A percentile compares a stretch with the other conserved stretches of the same genome.
phyloP scores from a whole-genome alignment of 805 yeast genomes.

The Starmerella sirachaensis region DNA sequence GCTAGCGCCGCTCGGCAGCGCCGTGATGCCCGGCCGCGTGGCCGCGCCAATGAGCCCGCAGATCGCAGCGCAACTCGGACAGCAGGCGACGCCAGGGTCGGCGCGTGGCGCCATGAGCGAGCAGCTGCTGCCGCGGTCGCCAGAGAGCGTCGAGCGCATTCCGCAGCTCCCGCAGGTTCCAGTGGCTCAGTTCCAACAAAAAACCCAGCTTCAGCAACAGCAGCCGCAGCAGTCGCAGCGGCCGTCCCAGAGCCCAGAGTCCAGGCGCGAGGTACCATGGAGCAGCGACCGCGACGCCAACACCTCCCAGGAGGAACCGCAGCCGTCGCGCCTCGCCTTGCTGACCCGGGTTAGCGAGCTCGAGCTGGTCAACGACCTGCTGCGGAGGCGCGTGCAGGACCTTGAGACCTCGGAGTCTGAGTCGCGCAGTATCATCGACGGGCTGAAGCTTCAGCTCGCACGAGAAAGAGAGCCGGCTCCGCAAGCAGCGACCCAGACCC shows the following conservation, averaged over 20 bases:
- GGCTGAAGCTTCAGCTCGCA: conserved; percentile 8
- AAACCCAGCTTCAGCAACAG: conserved; percentile 1
- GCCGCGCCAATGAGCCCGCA: conserved; percentile 16
- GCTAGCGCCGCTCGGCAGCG: conserved; percentile 10
- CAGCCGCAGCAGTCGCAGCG: conserved; percentile 3
- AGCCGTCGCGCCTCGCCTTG: conserved; percentile 29
- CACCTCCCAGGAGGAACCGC: background rate
- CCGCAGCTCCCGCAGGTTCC: conserved; percentile 22
- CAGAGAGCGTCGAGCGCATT: conserved; percentile 22
- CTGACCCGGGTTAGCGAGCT: conserved; percentile 75
- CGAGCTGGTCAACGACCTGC: conserved; percentile 80
- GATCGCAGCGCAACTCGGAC: conserved; percentile 13
- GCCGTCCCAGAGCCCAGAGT: background rate
- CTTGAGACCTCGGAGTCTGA: conserved; percentile 42
- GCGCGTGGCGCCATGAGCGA: conserved; percentile 24
- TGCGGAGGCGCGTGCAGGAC: conserved; percentile 70
- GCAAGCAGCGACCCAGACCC: background rate
- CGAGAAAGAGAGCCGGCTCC: background rate
- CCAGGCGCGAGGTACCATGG: background rate
- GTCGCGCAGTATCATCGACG: conserved; percentile 23
- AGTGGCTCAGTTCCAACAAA: conserved; percentile 18
- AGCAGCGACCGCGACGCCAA: background rate
- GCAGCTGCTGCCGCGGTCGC: conserved; percentile 22
- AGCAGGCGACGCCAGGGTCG: conserved; percentile 14
- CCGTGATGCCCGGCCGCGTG: conserved; percentile 4